Conservation (phyloP, 2,329 filamentous ascomycete species). For the Aureobasidium sp. region DNA sequence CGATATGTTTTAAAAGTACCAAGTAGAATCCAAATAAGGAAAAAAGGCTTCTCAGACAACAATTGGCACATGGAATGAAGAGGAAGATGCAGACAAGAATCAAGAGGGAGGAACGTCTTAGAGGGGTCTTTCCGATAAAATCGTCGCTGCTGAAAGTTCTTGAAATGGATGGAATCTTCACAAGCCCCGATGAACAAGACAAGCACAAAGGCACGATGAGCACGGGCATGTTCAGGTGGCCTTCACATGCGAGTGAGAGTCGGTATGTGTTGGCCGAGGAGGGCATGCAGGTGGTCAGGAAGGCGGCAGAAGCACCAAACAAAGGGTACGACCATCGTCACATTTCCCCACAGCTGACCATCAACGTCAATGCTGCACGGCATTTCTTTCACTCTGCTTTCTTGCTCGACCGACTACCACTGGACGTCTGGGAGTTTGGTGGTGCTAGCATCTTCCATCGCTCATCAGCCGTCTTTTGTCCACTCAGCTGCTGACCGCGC, state of each 20-base stretch:
- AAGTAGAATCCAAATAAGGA: background rate
- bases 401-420: background rate
- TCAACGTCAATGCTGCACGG: background rate
- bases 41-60: background rate
- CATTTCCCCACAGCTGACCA: constrained; percentile 4
- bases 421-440: background rate
- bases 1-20: background rate
- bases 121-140: background rate
- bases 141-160: background rate
- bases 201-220: background rate
- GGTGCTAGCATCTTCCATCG: background rate
- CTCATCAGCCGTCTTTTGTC: background rate
- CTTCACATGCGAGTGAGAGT: background rate
- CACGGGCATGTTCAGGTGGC: background rate
- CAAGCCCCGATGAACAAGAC: background rate
- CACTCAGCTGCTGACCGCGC: background rate
- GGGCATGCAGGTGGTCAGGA: background rate
- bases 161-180: background rate
- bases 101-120: background rate
- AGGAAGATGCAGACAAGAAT: background rate
- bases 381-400: constrained; percentile 5
- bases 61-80: background rate
- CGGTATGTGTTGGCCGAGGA: background rate
- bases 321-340: constrained; percentile 1
- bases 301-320: constrained; percentile 1